phyloP scores from a whole-genome alignment of 2,329 filamentous ascomycete species.

The Dothidotthia symphoricarpi region DNA sequence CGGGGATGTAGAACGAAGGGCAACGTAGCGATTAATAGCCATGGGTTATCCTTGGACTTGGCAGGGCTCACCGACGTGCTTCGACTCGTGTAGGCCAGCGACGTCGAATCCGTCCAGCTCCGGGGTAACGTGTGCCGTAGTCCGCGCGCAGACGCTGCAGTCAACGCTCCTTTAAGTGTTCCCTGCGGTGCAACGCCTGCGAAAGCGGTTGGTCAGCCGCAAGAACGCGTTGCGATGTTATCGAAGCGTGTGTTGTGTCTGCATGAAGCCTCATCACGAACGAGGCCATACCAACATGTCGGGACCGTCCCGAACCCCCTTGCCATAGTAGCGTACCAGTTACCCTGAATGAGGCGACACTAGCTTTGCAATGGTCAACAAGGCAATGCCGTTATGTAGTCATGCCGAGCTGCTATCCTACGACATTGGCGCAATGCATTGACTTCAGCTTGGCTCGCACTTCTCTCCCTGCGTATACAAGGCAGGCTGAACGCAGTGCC shows the following conservation, averaged over 20 bases:
- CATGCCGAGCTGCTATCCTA: too few relatives aligned
- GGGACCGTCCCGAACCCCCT: constrained; percentile 21
- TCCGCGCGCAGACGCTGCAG: constrained; percentile 21
- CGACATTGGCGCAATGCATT: neutral
- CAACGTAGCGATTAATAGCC: constrained; percentile 28
- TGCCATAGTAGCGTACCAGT: constrained; percentile 22
- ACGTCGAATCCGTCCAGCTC: constrained; percentile 13
- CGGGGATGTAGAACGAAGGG: constrained; percentile 10
- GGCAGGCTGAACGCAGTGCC: too few relatives aligned
- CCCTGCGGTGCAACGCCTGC: constrained; percentile 17
- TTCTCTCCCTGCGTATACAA: too few relatives aligned
- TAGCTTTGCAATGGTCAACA: too few relatives aligned
- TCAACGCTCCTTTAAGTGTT: constrained; percentile 18
- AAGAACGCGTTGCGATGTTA: constrained; percentile 20
- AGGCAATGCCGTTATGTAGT: constrained; percentile 6
- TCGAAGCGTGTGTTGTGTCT: constrained; percentile 17
- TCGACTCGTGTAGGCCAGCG: constrained; percentile 16
- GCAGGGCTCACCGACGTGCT: constrained; percentile 27
- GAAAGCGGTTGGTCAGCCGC: constrained; percentile 20
- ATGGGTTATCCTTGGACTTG: constrained; percentile 23
- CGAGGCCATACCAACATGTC: constrained; percentile 18
- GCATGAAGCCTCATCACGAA: constrained; percentile 17
- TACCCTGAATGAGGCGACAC: too few relatives aligned
- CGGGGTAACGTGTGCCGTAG: constrained; percentile 26
- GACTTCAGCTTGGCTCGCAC: too few relatives aligned